phyloP scores from a whole-genome alignment of 2,329 filamentous ascomycete species.

The Clonostachys byssicola region DNA sequence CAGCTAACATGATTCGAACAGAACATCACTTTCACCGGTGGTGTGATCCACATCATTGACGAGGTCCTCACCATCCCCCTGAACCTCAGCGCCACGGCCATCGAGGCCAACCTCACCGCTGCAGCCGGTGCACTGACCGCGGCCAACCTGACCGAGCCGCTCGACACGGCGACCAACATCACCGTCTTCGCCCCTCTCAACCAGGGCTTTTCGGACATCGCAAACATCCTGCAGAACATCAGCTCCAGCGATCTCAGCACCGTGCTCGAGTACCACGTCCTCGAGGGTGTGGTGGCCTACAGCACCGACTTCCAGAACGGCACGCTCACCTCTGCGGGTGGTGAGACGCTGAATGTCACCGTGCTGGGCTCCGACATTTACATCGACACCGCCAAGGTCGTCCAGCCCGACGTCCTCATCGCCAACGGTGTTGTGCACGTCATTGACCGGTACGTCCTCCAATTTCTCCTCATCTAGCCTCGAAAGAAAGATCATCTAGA shows the following conservation, averaged over 20 bases:
- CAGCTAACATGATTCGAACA: slow-evolving; percentile 1
- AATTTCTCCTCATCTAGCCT: not conserved
- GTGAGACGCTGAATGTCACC: slow-evolving; percentile 16
- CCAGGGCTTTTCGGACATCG: slow-evolving; percentile 17
- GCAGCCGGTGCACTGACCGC: slow-evolving; percentile 15
- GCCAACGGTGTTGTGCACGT: slow-evolving; percentile 24
- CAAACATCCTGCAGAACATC: slow-evolving; percentile 15
- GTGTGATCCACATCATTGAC: slow-evolving; percentile 22
- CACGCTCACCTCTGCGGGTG: slow-evolving; percentile 14
- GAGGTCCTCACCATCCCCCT: slow-evolving; percentile 30
- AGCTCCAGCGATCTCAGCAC: slow-evolving; percentile 14
- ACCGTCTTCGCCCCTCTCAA: slow-evolving; percentile 20
- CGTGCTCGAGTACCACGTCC: slow-evolving; percentile 21
- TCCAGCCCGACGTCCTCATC: slow-evolving; percentile 19
- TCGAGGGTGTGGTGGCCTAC: slow-evolving; percentile 19
- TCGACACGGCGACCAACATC: slow-evolving; percentile 19
- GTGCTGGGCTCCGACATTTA: slow-evolving; percentile 20
- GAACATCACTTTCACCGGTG: slow-evolving; percentile 19
- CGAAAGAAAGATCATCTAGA: not conserved
- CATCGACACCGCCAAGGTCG: slow-evolving; percentile 23
- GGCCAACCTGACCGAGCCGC: slow-evolving; percentile 3
- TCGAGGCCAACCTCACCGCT: slow-evolving; percentile 12
- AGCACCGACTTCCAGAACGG: slow-evolving; percentile 17
- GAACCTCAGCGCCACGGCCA: slow-evolving; percentile 21
- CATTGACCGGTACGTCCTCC: slow-evolving; percentile 16